phyloP scores from a whole-genome alignment of 495 filamentous ascomycete genomes.

The Neurospora sp. region DNA sequence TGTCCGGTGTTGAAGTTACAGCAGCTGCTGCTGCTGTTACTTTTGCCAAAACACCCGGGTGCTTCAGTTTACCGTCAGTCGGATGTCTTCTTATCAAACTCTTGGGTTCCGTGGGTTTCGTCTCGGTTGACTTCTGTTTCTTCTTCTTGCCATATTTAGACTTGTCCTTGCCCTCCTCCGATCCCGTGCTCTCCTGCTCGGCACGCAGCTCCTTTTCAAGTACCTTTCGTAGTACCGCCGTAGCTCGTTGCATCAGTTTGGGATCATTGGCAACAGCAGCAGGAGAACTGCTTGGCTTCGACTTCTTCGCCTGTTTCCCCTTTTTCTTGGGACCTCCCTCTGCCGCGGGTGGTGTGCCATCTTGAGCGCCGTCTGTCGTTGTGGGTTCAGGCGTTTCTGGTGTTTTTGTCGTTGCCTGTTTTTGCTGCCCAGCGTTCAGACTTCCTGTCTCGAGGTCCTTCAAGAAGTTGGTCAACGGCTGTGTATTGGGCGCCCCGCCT shows the following conservation, averaged over 20 bases:
- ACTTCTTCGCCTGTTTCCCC: conserved; percentile 7
- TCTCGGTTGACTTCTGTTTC: neutral
- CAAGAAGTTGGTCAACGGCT: neutral
- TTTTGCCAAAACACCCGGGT: neutral
- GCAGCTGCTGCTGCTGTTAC: neutral
- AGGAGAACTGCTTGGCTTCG: neutral
- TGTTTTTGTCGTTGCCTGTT: neutral
- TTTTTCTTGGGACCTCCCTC: conserved; percentile 2
- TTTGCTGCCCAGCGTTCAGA: neutral
- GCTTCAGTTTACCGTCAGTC: neutral
- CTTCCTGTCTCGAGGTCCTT: neutral
- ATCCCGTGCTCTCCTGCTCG: neutral
- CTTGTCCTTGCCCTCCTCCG: neutral
- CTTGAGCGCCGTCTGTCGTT: neutral
- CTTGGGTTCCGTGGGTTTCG: neutral
- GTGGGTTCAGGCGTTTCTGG: neutral
- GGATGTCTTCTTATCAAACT: neutral
- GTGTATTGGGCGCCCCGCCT: neutral
- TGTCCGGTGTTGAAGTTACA: conserved; percentile 12
- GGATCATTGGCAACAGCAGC: neutral
- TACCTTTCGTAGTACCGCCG: neutral
- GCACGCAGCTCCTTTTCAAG: neutral
- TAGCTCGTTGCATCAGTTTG: neutral
- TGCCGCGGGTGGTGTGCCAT: neutral
- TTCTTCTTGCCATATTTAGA: neutral